These are phyloP conservation scores for Ogataea dorogensis DNA, from an alignment of 805 yeast species.

Conservation along the genomic window DNA sequence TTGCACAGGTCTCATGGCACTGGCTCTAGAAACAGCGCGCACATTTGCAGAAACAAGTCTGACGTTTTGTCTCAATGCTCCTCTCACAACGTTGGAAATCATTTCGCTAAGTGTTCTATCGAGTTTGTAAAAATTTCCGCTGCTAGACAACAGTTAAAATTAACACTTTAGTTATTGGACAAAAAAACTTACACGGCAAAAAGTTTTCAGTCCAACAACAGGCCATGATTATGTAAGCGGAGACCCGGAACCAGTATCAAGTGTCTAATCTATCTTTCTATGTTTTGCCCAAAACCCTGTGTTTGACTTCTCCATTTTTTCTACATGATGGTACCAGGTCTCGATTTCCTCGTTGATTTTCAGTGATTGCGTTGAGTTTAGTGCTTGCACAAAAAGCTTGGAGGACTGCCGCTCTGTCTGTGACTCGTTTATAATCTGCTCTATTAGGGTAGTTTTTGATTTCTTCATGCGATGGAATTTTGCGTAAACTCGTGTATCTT, in stretches of 20 bases:
- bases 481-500: conserved; percentile 15
- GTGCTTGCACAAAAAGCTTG: too few species aligned
- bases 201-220: conserved; percentile 11
- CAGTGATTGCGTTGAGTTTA: conserved; percentile 18
- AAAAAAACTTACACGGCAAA: conserved; percentile 15
- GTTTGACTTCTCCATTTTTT: conserved; percentile 21
- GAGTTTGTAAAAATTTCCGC: conserved; percentile 9
- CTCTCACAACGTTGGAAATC: conserved; percentile 36
- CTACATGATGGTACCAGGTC: conserved; percentile 29
- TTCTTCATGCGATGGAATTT: conserved; percentile 16
- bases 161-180: conserved; percentile 27
- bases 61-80: conserved; percentile 35
- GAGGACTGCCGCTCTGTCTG: too few species aligned
- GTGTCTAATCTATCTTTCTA: too few species aligned
- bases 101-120: conserved; percentile 18
- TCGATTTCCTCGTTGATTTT: conserved; percentile 11
- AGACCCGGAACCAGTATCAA: too few species aligned
- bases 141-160: conserved; percentile 18
- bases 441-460: conserved; percentile 20
- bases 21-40: conserved; percentile 16
- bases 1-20: conserved; percentile 18
- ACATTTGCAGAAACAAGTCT: conserved; percentile 28
- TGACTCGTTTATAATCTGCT: conserved; percentile 24
- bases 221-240: conserved; percentile 4
- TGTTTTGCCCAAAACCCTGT: conserved; percentile 28